These are phyloP conservation scores for Chaetomium fimeti DNA, from an alignment of 495 filamentous ascomycete genomes.

Conservation along the genomic window DNA sequence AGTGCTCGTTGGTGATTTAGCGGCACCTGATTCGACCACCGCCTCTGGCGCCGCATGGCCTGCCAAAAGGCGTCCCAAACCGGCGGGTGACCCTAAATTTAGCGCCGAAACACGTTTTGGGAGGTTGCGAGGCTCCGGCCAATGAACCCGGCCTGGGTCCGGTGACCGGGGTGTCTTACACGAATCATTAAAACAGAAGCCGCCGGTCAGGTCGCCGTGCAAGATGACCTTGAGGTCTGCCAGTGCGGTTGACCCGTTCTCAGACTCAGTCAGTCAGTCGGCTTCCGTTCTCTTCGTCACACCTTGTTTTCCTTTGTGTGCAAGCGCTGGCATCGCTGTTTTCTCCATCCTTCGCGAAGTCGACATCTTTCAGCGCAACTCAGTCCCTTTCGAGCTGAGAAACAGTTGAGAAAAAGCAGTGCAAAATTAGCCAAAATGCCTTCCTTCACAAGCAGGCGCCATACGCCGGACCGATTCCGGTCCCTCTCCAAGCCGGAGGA, in stretches of 20 bases:
- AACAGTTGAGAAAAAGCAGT: not conserved
- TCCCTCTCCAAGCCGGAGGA: conserved; percentile 3
- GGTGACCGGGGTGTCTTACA: conserved; percentile 20
- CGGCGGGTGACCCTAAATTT: conserved; percentile 24
- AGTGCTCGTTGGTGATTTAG: conserved; percentile 12
- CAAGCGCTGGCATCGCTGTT: conserved; percentile 6
- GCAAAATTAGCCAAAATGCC: conserved; percentile 16
- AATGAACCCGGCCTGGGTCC: conserved; percentile 9
- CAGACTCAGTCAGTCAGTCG: not conserved
- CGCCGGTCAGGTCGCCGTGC: conserved; percentile 17
- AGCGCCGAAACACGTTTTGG: conserved; percentile 22
- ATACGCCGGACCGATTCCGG: conserved; percentile 14
- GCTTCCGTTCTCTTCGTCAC: not conserved
- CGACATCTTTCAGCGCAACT: not conserved
- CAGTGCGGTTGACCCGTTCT: conserved; percentile 16
- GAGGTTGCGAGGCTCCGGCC: conserved; percentile 11
- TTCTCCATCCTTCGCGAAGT: not conserved
- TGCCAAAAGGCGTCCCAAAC: conserved; percentile 12
- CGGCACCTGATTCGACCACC: conserved; percentile 14
- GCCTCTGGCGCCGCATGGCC: conserved; percentile 19
- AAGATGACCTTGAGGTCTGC: conserved; percentile 19
- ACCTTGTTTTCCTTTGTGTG: not conserved
- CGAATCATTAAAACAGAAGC: conserved; percentile 20
- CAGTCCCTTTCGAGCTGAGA: no score
- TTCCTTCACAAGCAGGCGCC: conserved; percentile 15